These are phyloP conservation scores for Penicillium pancosmium DNA, from an alignment of 495 filamentous ascomycete species.

Conservation along the genomic window DNA sequence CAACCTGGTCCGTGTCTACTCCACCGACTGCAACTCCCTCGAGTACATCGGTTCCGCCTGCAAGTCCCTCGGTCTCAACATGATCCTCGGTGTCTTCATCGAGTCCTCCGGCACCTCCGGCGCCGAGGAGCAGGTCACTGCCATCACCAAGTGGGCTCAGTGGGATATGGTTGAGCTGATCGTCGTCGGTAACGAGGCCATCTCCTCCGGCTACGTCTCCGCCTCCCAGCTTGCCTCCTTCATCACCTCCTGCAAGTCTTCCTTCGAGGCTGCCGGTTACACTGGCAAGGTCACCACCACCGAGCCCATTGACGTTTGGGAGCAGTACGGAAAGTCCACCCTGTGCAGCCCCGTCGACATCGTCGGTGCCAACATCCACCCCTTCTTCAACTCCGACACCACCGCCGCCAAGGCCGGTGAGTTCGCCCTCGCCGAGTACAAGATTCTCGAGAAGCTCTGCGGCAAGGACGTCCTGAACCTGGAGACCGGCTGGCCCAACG, in stretches of 20 bases:
- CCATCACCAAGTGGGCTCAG: slow-evolving; percentile 71
- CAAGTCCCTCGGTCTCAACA: slow-evolving; percentile 61
- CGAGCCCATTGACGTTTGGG: slow-evolving; percentile 75
- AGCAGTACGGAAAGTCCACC: slow-evolving; percentile 48
- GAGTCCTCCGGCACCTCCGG: slow-evolving; percentile 59
- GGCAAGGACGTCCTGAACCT: slow-evolving; percentile 71
- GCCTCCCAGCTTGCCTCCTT: slow-evolving; percentile 66
- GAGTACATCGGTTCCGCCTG: slow-evolving; percentile 69
- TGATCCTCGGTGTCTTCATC: slow-evolving; percentile 89
- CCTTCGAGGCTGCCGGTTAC: slow-evolving; percentile 65
- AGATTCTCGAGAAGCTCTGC: slow-evolving; percentile 66
- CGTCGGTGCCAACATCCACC: slow-evolving; percentile 82
- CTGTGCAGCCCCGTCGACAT: slow-evolving; percentile 79
- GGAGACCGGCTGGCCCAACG: slow-evolving; percentile 89
- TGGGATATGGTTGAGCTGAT: slow-evolving; percentile 78
- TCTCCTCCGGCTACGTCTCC: slow-evolving; percentile 68
- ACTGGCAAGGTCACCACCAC: slow-evolving; percentile 77
- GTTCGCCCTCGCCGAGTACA: slow-evolving; percentile 70
- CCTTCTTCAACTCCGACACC: slow-evolving; percentile 83
- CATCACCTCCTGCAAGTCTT: slow-evolving; percentile 57
- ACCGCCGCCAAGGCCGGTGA: slow-evolving; percentile 65
- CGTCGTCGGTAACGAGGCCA: slow-evolving; percentile 87
- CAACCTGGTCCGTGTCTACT: slow-evolving; percentile 83
- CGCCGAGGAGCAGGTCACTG: slow-evolving; percentile 67
- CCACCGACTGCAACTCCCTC: slow-evolving; percentile 84